These are phyloP conservation scores for Trifolium repens DNA, from an alignment of 306 rosid species.

Conservation along the genomic window DNA sequence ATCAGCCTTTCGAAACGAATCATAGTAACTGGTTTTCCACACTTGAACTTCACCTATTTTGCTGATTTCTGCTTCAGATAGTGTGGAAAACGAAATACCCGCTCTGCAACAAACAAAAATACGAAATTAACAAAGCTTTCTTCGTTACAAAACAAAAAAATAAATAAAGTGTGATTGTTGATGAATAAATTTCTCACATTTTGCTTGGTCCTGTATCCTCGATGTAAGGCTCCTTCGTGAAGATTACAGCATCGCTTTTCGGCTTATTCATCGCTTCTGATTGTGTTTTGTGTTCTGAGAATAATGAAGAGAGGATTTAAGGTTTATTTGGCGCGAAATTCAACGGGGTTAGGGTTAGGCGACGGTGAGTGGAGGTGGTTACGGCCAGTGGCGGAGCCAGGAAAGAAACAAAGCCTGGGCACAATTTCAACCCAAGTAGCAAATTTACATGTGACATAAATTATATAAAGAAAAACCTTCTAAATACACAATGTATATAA, in stretches of 20 bases:
- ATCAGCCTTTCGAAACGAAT: slow-evolving; percentile 43
- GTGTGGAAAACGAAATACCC: slow-evolving; percentile 63
- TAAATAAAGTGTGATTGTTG: not conserved
- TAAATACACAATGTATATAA: too few species aligned
- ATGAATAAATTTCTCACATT: slow-evolving; percentile 51
- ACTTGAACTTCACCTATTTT: slow-evolving; percentile 80
- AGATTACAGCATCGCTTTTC: slow-evolving; percentile 54
- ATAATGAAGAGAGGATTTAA: not conserved
- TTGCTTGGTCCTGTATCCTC: slow-evolving; percentile 72
- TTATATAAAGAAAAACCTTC: too few species aligned
- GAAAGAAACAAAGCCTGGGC: too few species aligned
- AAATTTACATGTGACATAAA: too few species aligned
- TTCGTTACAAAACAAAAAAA: not conserved
- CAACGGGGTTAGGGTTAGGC: too few species aligned
- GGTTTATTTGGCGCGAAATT: not conserved
- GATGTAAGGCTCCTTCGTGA: slow-evolving; percentile 78
- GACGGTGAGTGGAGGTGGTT: too few species aligned
- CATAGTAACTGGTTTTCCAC: slow-evolving; percentile 60
- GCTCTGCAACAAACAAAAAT: slow-evolving; percentile 55
- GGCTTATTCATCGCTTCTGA: slow-evolving; percentile 45
- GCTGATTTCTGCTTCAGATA: slow-evolving; percentile 69
- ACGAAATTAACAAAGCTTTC: not conserved
- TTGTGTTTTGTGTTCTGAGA: not conserved
- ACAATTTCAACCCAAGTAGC: too few species aligned
- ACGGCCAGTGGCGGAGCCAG: too few species aligned